Evolutionary conservation across 2,329 filamentous ascomycete species (phyloP).

Genomic region (Arthroderma uncinatum): DNA sequence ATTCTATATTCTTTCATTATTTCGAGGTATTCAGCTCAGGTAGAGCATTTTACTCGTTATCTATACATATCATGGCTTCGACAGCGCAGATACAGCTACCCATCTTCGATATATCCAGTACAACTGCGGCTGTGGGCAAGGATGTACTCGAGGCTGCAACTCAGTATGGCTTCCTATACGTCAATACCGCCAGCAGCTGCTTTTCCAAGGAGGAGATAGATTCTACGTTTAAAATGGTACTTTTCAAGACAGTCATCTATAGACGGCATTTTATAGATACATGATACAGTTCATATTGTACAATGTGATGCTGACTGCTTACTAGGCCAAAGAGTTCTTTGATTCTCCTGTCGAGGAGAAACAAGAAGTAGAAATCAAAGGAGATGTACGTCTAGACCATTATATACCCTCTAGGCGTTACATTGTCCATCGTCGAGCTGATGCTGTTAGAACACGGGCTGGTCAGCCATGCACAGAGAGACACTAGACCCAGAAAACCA

Average conservation of each 20-base stretch:
- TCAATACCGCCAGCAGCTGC: conserved; percentile 60
- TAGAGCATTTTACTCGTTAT: background rate
- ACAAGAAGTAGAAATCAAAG: conserved; percentile 59
- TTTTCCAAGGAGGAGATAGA: conserved; percentile 58
- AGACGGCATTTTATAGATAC: too few species aligned
- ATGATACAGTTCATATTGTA: too few species aligned
- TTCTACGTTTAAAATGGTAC: conserved; percentile 62
- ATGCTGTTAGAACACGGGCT: conserved; percentile 63
- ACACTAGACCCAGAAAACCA: conserved; percentile 76
- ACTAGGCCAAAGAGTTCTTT: conserved; percentile 63
- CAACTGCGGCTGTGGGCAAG: conserved; percentile 50
- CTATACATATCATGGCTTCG: background rate
- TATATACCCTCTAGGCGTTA: conserved; percentile 2
- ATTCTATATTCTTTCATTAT: background rate
- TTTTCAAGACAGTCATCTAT: too few species aligned
- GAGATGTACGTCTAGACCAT: conserved; percentile 36
- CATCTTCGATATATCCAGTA: conserved; percentile 65
- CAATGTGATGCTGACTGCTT: background rate
- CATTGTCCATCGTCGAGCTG: background rate
- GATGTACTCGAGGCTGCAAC: conserved; percentile 67
- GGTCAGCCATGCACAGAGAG: conserved; percentile 79
- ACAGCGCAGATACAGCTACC: conserved; percentile 47
- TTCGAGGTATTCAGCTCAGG: background rate
- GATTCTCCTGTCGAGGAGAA: conserved; percentile 60
- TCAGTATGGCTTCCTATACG: conserved; percentile 79